Base-by-base conservation (phyloP, 306 rosid species). In the Dryas alaskensis region DNA sequence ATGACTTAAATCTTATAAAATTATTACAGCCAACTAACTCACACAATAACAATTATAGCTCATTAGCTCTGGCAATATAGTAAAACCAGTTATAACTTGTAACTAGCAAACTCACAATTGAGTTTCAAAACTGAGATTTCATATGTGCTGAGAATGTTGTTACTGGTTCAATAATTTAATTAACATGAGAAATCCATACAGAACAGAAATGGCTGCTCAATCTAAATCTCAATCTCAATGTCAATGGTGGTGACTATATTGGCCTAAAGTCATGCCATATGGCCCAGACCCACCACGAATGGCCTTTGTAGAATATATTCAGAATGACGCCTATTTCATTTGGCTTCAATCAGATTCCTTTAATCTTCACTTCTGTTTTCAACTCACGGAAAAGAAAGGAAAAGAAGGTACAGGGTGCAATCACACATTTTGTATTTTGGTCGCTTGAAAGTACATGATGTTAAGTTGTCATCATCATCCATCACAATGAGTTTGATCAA, bases 251-350 rank as follows among this genome's bases (percentile, higher is more conserved):
- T n/a, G 70, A 69, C 75, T 49, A 48, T 7, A 4, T 49, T 61
- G 49, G 52, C 46, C 42, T 61, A 46, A 31, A 0, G 3, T 8
- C 16, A 2, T 10, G 73, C 64, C 77, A 78, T 54, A 75, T 65
- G 82, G 78, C 78, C 65, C 37, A 17, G 75, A 53, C 59, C 81
- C 76, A 64, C 58, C 10, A 12, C 44, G 58, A 37, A 40, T 13
- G 44, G 52, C 40, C 67, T 6, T 7, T 42, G 51, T 46, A 70
- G 57, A 62, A 4, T 40, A 61, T 3, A 1, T 52, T 44, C 31
- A 47, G 27, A 12, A 70, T 10, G 6, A 14, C 13, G 22, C 69
- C 6, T 45, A 16, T 46, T 45, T 58, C 47, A 40, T 54, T 47
- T 76, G 22, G 22, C 22, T 22, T 22, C 22, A 22, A 22, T 22